phyloP scores from a whole-genome alignment of 306 rosid species.

The Cicer bijugum region DNA sequence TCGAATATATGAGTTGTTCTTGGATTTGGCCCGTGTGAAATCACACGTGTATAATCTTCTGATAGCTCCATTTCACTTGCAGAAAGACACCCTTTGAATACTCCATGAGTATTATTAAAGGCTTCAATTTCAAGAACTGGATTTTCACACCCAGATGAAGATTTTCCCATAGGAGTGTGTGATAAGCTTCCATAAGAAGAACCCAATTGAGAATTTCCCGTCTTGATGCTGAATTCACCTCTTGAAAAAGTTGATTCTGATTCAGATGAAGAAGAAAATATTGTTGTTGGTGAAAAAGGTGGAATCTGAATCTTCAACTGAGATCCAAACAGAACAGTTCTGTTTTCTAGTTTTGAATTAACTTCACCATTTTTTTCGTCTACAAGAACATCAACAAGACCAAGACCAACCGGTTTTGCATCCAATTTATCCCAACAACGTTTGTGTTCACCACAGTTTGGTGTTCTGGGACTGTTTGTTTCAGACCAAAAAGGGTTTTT shows the following conservation, averaged over 20 bases:
- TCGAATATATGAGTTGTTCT: constrained; percentile 78
- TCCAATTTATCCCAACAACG: constrained; percentile 65
- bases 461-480: constrained; percentile 57
- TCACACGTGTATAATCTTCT: constrained; percentile 90
- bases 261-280: constrained; percentile 35
- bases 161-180: constrained; percentile 49
- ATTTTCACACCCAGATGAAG: constrained; percentile 42
- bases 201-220: constrained; percentile 51
- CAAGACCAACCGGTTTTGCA: constrained; percentile 77
- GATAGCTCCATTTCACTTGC: constrained; percentile 80
- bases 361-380: constrained; percentile 52
- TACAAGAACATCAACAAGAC: constrained; percentile 70
- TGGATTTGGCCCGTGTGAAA: constrained; percentile 77
- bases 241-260: constrained; percentile 46
- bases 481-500: constrained; percentile 69
- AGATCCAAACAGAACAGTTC: constrained; percentile 82
- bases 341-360: constrained; percentile 49
- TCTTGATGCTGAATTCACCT: constrained; percentile 47
- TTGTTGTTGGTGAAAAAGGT: constrained; percentile 39
- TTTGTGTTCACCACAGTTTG: constrained; percentile 49
- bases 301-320: constrained; percentile 81
- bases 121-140: constrained; percentile 44
- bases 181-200: constrained; percentile 49
- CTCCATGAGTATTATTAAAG: constrained; percentile 43
- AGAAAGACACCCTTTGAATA: constrained; percentile 60